Evolutionary conservation across 2,329 filamentous ascomycete species (phyloP).

Genomic region (Colletotrichum plurivorum): DNA sequence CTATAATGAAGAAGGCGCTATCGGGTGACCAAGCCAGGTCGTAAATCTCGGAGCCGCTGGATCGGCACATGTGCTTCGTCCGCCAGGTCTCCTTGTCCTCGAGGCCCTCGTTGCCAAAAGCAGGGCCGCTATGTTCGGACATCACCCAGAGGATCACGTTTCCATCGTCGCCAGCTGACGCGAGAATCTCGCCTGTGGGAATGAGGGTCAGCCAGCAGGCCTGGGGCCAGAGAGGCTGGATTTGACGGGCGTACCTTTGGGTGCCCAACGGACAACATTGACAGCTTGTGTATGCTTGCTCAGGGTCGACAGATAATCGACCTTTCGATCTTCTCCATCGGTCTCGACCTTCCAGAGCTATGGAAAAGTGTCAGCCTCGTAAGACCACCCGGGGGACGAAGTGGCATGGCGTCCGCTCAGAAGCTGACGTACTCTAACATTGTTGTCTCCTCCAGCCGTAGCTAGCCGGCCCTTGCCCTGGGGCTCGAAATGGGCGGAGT

Average conservation of each 20-base stretch:
- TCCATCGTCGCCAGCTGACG: conserved; percentile 96
- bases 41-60: conserved; percentile 95
- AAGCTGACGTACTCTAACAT: conserved; percentile 80
- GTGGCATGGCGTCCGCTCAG: conserved; percentile 16
- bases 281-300: conserved; percentile 96
- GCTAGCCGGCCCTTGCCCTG: conserved; percentile 92
- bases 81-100: conserved; percentile 98
- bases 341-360: conserved; percentile 93
- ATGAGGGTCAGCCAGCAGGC: neutral
- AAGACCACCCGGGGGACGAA: neutral
- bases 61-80: conserved; percentile 97
- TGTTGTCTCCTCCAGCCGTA: conserved; percentile 95
- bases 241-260: conserved; percentile 75
- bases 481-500: conserved; percentile 96
- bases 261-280: conserved; percentile 97
- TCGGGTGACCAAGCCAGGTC: conserved; percentile 99
- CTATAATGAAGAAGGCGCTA: conserved; percentile 94
- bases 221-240: neutral
- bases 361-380: conserved; percentile 28
- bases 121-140: conserved; percentile 78
- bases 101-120: conserved; percentile 85
- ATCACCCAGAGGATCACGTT: conserved; percentile 98
- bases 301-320: conserved; percentile 92
- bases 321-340: conserved; percentile 87
- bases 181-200: conserved; percentile 86